Evolutionary conservation across 2,329 filamentous ascomycete species (phyloP).

Genomic region (Metarhizium robertsii): DNA sequence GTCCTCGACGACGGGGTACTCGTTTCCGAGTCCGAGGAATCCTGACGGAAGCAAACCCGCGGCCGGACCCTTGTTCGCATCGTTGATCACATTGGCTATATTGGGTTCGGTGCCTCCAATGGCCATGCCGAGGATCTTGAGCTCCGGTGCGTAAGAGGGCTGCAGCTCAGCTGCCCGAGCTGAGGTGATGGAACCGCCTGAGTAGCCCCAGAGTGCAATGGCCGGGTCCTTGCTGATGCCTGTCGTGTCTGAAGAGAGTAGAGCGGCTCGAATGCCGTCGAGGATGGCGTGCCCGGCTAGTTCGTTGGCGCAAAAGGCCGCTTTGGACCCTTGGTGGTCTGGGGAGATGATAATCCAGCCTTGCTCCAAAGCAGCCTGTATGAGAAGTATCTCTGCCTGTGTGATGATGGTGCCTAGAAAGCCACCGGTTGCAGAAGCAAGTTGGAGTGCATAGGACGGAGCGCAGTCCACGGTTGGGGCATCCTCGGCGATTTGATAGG

Average conservation of each 20-base stretch:
- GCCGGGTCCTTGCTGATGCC: conserved; percentile 21
- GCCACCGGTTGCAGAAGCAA: conserved; percentile 4
- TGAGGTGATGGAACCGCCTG: conserved; percentile 14
- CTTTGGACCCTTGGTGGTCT: conserved; percentile 34
- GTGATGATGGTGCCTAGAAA: conserved; percentile 24
- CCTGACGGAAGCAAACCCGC: conserved; percentile 14
- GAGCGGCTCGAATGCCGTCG: conserved; percentile 32
- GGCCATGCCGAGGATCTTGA: conserved; percentile 15
- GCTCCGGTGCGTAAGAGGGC: conserved; percentile 15
- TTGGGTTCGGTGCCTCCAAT: conserved; percentile 15
- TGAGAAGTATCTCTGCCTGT: conserved; percentile 13
- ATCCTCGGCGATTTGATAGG: conserved; percentile 33
- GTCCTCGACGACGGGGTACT: conserved; percentile 11
- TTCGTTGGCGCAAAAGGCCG: conserved; percentile 31
- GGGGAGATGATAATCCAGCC: conserved; percentile 40
- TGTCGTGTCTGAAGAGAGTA: conserved; percentile 17
- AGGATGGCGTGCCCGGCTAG: conserved; percentile 32
- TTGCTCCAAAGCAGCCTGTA: conserved; percentile 21
- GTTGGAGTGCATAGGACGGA: conserved; percentile 17
- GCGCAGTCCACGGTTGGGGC: conserved; percentile 26
- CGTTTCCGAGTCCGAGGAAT: conserved; percentile 13
- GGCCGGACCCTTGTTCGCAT: conserved; percentile 8
- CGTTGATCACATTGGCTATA: conserved; percentile 8
- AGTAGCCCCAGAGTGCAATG: conserved; percentile 30
- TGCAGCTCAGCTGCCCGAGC: conserved; percentile 17